phyloP scores from a whole-genome alignment of 805 yeast genomes.

The Metschnikowia arizonensis region DNA sequence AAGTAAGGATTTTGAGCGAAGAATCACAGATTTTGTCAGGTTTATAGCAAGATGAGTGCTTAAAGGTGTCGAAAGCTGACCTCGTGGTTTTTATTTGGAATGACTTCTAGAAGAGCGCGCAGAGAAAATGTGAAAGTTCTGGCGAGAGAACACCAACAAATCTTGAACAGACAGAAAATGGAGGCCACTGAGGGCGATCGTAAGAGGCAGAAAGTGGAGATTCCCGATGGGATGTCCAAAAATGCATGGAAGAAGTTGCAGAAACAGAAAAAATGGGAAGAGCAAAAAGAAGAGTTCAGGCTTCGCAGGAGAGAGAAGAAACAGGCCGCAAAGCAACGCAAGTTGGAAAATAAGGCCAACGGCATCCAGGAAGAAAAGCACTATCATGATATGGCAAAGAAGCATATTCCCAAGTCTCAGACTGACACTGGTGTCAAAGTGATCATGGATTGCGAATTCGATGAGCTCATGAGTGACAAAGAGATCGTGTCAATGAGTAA shows the following conservation, averaged over 20 bases:
- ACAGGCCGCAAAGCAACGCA: constrained; percentile 21
- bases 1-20: too few relatives aligned
- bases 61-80: not conserved
- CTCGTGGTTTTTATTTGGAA: not conserved
- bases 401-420: constrained; percentile 44
- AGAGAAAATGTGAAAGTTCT: constrained; percentile 1
- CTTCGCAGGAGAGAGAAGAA: constrained; percentile 54
- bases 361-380: constrained; percentile 14
- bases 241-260: constrained; percentile 76
- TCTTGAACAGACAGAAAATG: not conserved
- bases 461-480: constrained; percentile 79
- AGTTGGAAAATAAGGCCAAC: constrained; percentile 28
- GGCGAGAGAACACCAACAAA: not conserved
- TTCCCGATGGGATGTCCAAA: constrained; percentile 87
- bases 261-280: constrained; percentile 56
- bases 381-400: constrained; percentile 24
- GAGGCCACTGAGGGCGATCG: not conserved
- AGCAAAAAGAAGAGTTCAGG: constrained; percentile 56
- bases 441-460: constrained; percentile 87
- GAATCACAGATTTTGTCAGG: too few relatives aligned
- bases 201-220: constrained; percentile 20
- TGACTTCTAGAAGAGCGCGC: constrained; percentile 4
- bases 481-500: constrained; percentile 65
- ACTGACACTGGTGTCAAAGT: constrained; percentile 47
- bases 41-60: too few relatives aligned